Evolutionary conservation across 495 filamentous ascomycete species (phyloP).

Genomic region (Xylaria curta): DNA sequence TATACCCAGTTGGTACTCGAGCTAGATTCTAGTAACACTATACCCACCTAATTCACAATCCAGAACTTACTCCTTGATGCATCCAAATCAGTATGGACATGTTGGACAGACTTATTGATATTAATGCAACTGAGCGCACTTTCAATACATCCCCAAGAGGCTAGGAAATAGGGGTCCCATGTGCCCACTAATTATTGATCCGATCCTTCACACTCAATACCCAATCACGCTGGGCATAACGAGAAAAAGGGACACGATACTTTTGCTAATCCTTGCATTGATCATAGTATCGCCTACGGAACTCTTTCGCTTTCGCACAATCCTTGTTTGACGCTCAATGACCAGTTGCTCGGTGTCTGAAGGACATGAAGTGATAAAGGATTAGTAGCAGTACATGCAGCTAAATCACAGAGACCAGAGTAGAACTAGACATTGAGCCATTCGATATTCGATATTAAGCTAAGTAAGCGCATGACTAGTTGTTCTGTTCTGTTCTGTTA

Average conservation of each 20-base stretch:
- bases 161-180: not conserved
- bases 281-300: not conserved
- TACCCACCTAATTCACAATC: not conserved
- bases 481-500: not conserved
- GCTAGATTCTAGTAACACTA: not conserved
- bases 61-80: not conserved
- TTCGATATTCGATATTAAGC: not conserved
- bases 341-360: not conserved
- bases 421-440: not conserved
- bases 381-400: not conserved
- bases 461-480: not conserved
- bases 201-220: not conserved
- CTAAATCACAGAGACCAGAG: not conserved
- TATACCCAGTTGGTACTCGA: not conserved
- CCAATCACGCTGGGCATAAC: not conserved
- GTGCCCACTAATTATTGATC: not conserved
- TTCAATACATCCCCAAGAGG: not conserved
- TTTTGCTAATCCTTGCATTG: not conserved
- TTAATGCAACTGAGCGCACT: not conserved
- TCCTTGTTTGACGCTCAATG: not conserved
- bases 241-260: not conserved
- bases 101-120: not conserved
- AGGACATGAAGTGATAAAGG: not conserved
- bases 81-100: not conserved
- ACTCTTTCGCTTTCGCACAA: not conserved